Percentiles rank a stretch among this genome's conserved stretches.
Conservation (phyloP, 164 flowering plant species). For the Warburgia ugandensis region DNA sequence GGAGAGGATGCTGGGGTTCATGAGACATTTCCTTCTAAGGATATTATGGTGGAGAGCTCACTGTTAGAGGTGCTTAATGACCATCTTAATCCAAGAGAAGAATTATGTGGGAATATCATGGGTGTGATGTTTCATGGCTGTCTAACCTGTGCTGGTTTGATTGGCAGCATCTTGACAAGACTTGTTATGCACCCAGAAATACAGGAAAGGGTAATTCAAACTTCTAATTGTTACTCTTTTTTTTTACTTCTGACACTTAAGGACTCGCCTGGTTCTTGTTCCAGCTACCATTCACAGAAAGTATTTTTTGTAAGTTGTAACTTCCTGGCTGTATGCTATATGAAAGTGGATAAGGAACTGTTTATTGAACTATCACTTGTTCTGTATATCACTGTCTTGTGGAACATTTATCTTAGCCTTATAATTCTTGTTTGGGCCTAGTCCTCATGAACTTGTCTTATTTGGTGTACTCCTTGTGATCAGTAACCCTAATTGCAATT, state of each 20-base stretch:
- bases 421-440: too few species aligned
- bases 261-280: too few species aligned
- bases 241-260: background rate
- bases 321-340: too few species aligned
- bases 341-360: too few species aligned
- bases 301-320: too few species aligned
- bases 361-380: too few species aligned
- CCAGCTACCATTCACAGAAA: too few species aligned
- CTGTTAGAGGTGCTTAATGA: constrained; percentile 20
- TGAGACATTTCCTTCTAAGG: constrained; percentile 9
- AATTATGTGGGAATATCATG: constrained; percentile 43
- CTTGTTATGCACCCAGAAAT: constrained; percentile 50
- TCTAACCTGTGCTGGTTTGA: constrained; percentile 40
- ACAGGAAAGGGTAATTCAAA: constrained; percentile 40
- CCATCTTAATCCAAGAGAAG: constrained; percentile 22
- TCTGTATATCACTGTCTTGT: too few species aligned
- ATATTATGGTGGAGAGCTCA: constrained; percentile 10
- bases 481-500: too few species aligned
- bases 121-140: constrained; percentile 63
- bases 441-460: too few species aligned
- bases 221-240: background rate
- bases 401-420: too few species aligned
- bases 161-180: constrained; percentile 38
- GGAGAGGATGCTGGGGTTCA: constrained; percentile 10
- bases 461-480: too few species aligned